Evolutionary conservation across 2,329 filamentous ascomycete genomes (phyloP).

Genomic region (Aspergillus proliferans): DNA sequence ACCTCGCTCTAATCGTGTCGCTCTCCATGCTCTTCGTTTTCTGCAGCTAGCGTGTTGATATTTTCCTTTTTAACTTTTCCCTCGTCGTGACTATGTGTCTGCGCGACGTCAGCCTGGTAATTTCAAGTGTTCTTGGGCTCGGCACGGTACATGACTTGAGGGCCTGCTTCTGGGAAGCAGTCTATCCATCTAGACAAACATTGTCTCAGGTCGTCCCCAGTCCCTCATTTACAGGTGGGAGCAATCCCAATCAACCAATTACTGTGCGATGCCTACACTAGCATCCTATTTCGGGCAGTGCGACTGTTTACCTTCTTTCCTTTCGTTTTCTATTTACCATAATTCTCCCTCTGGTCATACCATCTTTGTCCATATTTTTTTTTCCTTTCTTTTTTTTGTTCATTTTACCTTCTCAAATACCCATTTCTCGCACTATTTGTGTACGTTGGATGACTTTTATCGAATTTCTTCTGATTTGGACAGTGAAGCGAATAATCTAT

Average conservation of each 20-base stretch:
- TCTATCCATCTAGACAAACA: not conserved
- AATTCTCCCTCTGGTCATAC: conserved; percentile 9
- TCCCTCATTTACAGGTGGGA: not conserved
- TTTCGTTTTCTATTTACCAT: not conserved
- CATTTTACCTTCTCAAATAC: conserved; percentile 26
- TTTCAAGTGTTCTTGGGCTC: not conserved
- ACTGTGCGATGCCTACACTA: not conserved
- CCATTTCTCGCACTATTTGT: conserved; percentile 24
- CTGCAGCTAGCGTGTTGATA: not conserved
- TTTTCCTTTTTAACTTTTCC: not conserved
- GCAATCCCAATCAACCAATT: not conserved
- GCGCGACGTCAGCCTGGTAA: not conserved
- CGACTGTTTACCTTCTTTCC: not conserved
- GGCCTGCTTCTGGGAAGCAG: not conserved
- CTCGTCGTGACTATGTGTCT: not conserved
- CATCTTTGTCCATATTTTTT: conserved; percentile 15
- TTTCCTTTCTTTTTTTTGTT: conserved; percentile 6
- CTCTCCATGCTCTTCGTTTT: not conserved
- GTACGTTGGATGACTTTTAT: conserved; percentile 23
- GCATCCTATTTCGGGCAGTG: not conserved
- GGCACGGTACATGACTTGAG: not conserved
- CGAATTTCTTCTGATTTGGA: conserved; percentile 11
- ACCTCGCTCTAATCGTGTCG: conserved; percentile 40
- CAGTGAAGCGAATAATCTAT: conserved; percentile 2
- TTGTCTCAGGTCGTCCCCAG: not conserved